Base-by-base conservation (phyloP, 2,329 filamentous ascomycete species). In the Falciphora oryzae region DNA sequence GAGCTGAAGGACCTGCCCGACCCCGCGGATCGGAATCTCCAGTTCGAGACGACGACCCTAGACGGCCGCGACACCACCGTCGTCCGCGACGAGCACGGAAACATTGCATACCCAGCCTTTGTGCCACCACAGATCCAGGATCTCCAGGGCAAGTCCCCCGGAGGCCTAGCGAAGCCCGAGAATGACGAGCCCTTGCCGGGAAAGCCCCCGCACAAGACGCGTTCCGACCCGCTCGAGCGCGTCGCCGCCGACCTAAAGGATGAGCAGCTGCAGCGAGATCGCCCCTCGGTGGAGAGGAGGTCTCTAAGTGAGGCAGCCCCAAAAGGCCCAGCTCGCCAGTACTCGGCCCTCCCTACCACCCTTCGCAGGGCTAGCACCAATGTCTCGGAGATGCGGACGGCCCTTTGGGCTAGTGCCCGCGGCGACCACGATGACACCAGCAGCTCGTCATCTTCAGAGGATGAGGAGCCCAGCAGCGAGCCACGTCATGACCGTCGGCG, bases 61-160 rank as follows among this genome's bases (percentile, higher is more conserved):
- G 58, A 70, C 0, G 75, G 74, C 57, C 72, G 72, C 4, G 63
- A 65, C 1, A 68, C 68, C 31, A 74, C 71, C 6, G 65, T 78
- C 6, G 67, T 75, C n/a, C 71, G 72, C 64, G 74, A 77, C 61
- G 66, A 65, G 13, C 60, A 69, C 10, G 74, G 74, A 44, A 65
- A 71, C 38, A 66, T 77, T 29, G 71, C 70, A 3, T 78, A 72
- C 62, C 76, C 76, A 11, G 67, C 69, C 29, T 67, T 69, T 8
- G 72, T 78, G 2, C 76, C 76, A 6, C 74, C 73, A 1, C 66
- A 68, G 16, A 70, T 71, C 3, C 61, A 69, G 56, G 28, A 63
- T 29, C 14, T 31, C 28, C 27, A 59, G 60, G n/a, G 14, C 13
- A 35, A 62, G 29, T 53, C 35, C 64, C 22, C 57, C 35, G 27